A percentile compares a stretch with the other conserved stretches of the same genome.
phyloP scores from a whole-genome alignment of 768 basidiomycete genomes.

The Crepidotus variabilis region DNA sequence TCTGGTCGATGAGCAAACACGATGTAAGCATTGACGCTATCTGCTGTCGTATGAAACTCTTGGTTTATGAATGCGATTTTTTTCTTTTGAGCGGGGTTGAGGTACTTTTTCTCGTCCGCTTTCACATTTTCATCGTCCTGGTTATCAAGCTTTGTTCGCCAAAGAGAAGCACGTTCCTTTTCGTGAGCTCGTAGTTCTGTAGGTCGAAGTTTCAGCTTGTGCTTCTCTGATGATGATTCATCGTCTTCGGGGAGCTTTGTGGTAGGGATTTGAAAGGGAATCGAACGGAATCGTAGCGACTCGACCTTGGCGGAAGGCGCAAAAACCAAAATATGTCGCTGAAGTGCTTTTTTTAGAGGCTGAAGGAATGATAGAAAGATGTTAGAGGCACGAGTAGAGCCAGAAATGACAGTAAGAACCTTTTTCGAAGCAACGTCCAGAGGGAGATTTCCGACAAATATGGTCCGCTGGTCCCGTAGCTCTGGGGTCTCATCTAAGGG shows the following conservation, averaged over 20 bases:
- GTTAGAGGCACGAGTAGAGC: not conserved
- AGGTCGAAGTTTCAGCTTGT: slow-evolving; percentile 15
- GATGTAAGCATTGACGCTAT: slow-evolving; percentile 82
- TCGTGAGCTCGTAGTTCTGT: slow-evolving; percentile 45
- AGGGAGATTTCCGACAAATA: slow-evolving; percentile 90
- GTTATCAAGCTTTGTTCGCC: slow-evolving; percentile 44
- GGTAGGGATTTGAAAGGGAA: slow-evolving; percentile 85
- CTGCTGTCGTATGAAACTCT: slow-evolving; percentile 78
- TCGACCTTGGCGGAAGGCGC: slow-evolving; percentile 82
- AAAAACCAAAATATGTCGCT: slow-evolving; percentile 68
- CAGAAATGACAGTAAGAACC: slow-evolving; percentile 39
- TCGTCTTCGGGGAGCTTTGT: slow-evolving; percentile 49
- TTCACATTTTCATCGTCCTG: slow-evolving; percentile 40
- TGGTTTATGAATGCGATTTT: slow-evolving; percentile 92
- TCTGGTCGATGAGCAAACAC: slow-evolving; percentile 77
- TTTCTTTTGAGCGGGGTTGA: slow-evolving; percentile 85
- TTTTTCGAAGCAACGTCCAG: slow-evolving; percentile 72
- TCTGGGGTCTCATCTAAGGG: slow-evolving; percentile 71
- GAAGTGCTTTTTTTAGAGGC: slow-evolving; percentile 74
- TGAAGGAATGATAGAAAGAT: slow-evolving; percentile 25
- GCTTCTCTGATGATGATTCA: slow-evolving; percentile 26
- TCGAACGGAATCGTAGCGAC: slow-evolving; percentile 89
- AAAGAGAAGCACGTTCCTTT: slow-evolving; percentile 53
- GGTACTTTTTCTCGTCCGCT: slow-evolving; percentile 57
- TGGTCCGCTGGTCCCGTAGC: slow-evolving; percentile 74